Evolutionary conservation across 208 protist species (phyloP).

Genomic region (Leishmania gerbilli): DNA sequence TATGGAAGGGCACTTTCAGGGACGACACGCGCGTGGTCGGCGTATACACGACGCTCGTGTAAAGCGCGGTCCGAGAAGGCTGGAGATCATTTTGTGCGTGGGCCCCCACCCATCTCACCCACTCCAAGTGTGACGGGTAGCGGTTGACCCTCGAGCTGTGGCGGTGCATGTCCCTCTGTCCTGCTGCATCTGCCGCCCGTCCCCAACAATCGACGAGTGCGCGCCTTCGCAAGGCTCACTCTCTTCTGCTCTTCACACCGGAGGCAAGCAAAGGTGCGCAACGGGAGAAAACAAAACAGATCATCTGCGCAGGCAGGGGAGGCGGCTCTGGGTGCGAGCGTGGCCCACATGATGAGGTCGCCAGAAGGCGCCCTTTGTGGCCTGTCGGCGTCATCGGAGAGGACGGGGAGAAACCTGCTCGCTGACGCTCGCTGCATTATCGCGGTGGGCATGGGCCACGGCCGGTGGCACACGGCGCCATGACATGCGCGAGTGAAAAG

Average conservation of each 20-base stretch:
- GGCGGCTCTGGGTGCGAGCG: background rate
- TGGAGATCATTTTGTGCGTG: too few relatives aligned
- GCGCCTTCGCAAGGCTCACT: background rate
- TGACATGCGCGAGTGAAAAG: background rate
- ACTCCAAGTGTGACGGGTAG: background rate
- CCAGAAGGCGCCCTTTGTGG: background rate
- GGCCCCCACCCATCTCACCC: background rate
- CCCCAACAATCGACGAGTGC: background rate
- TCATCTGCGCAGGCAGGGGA: too few relatives aligned
- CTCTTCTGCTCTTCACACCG: background rate
- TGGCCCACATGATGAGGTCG: background rate
- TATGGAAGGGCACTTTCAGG: conserved; percentile 61
- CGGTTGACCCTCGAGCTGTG: background rate
- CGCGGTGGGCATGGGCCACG: background rate
- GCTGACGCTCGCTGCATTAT: background rate
- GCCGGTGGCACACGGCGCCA: background rate
- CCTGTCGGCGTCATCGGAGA: background rate
- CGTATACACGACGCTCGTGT: conserved; percentile 35
- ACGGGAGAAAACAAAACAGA: background rate
- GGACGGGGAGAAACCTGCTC: background rate
- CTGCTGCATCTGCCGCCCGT: background rate
- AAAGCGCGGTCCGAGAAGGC: background rate
- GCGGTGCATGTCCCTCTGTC: background rate
- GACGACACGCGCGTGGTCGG: conserved; percentile 47
- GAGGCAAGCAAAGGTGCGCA: background rate